These are phyloP conservation scores for Penicillium verrucosum DNA, from an alignment of 2,329 filamentous ascomycete genomes.

Conservation along the genomic window DNA sequence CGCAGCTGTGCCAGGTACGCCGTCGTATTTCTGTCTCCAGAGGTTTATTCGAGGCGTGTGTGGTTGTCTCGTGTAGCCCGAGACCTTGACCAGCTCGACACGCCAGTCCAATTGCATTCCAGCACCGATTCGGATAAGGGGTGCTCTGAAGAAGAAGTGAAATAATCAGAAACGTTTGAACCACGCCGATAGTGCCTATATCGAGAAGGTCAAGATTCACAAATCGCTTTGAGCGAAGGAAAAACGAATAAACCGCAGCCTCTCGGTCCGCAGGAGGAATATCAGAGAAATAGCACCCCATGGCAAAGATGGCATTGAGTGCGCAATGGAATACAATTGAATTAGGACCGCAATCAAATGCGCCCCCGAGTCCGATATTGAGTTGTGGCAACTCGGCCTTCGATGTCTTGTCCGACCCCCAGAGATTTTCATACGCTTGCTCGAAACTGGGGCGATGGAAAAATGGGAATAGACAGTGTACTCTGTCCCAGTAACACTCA, in stretches of 20 bases:
- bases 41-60: slow-evolving; percentile 15
- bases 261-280: slow-evolving; percentile 29
- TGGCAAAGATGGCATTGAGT: slow-evolving; percentile 45
- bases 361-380: slow-evolving; percentile 37
- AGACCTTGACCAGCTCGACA: slow-evolving; percentile 43
- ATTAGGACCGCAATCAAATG: slow-evolving; percentile 30
- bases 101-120: slow-evolving; percentile 45
- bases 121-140: slow-evolving; percentile 42
- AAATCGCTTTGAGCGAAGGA: slow-evolving; percentile 33
- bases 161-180: slow-evolving; percentile 43
- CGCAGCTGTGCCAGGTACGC: slow-evolving; percentile 43
- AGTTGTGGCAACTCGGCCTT: slow-evolving; percentile 19
- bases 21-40: slow-evolving; percentile 39
- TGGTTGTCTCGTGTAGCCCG: slow-evolving; percentile 37
- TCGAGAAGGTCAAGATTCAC: slow-evolving; percentile 41
- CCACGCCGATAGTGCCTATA: slow-evolving; percentile 39
- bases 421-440: slow-evolving; percentile 41
- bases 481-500: slow-evolving; percentile 37
- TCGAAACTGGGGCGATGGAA: slow-evolving; percentile 45
- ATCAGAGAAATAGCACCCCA: slow-evolving; percentile 42
- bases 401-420: slow-evolving; percentile 26
- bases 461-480: slow-evolving; percentile 47
- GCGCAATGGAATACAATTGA: slow-evolving; percentile 44
- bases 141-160: slow-evolving; percentile 43
- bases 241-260: slow-evolving; percentile 33